Percentiles rank a stretch among this genome's conserved stretches.
Evolutionary conservation across 2,329 filamentous ascomycete genomes (phyloP).

Genomic region (Colletotrichum theobromicola): DNA sequence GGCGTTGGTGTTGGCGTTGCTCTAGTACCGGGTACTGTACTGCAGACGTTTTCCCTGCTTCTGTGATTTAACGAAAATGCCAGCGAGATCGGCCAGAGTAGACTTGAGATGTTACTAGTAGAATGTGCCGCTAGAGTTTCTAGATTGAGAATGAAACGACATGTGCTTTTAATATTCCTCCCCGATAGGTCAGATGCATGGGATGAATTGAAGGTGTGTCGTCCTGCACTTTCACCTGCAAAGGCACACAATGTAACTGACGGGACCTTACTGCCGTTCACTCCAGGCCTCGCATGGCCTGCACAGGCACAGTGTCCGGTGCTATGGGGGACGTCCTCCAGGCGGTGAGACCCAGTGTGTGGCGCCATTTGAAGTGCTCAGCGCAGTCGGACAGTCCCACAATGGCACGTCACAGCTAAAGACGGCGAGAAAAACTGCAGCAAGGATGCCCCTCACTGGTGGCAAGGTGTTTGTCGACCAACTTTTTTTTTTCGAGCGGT

Average conservation of each 20-base stretch:
- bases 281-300: background rate
- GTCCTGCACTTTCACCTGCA: background rate
- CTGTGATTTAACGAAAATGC: background rate
- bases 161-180: background rate
- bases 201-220: background rate
- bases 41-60: background rate
- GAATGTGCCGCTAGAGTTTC: background rate
- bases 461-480: background rate
- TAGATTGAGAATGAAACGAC: background rate
- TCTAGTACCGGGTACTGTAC: background rate
- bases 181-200: background rate
- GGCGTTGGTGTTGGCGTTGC: background rate
- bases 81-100: background rate
- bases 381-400: slow-evolving; percentile 1
- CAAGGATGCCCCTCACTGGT: slow-evolving; percentile 20
- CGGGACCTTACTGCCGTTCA: background rate
- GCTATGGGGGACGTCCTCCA: background rate
- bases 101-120: background rate
- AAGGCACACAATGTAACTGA: background rate
- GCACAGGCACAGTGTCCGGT: slow-evolving; percentile 6
- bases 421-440: background rate
- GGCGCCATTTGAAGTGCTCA: background rate
- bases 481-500: slow-evolving; percentile 2
- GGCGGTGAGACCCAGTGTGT: slow-evolving; percentile 16
- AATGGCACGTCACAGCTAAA: slow-evolving; percentile 1